These are phyloP conservation scores for Euphrasia confusa DNA, from an alignment of 257 asterid species.

Conservation along the genomic window DNA sequence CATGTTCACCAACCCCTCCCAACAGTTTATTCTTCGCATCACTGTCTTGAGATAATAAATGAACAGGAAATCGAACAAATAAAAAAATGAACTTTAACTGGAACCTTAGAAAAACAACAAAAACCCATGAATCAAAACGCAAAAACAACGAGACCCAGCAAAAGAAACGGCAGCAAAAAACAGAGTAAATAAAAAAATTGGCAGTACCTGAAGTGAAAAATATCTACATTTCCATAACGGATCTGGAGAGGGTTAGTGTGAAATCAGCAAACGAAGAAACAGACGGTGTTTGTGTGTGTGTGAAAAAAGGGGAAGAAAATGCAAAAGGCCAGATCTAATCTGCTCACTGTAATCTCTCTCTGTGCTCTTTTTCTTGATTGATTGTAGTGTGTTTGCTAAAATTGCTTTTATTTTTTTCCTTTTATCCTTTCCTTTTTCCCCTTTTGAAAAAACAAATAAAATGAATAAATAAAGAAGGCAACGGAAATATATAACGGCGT, in stretches of 20 bases:
- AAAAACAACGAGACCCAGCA: constrained; percentile 16
- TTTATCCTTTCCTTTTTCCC: too few relatives aligned
- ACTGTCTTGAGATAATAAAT: constrained; percentile 17
- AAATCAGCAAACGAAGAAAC: constrained; percentile 21
- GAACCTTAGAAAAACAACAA: background rate
- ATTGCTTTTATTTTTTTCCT: too few relatives aligned
- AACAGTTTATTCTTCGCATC: constrained; percentile 25
- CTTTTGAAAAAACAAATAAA: too few relatives aligned
- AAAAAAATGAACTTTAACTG: background rate
- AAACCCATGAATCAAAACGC: constrained; percentile 18
- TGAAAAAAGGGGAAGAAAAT: constrained; percentile 29
- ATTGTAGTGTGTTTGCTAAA: constrained; percentile 21
- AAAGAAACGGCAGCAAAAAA: constrained; percentile 6
- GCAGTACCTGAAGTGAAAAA: constrained; percentile 33
- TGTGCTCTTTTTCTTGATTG: constrained; percentile 29
- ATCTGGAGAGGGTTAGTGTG: constrained; percentile 28
- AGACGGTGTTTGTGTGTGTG: constrained; percentile 13
- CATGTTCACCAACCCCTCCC: constrained; percentile 29
- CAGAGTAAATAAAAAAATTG: background rate
- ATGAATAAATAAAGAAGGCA: too few relatives aligned
- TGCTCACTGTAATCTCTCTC: constrained; percentile 26
- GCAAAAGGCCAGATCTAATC: constrained; percentile 45
- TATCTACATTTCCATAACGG: constrained; percentile 35
- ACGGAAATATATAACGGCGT: too few relatives aligned
- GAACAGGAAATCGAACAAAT: background rate